Percentiles rank a stretch among this genome's conserved stretches.
Evolutionary conservation across 2,329 filamentous ascomycete species (phyloP).

Genomic region (Raffaelea arxii): DNA sequence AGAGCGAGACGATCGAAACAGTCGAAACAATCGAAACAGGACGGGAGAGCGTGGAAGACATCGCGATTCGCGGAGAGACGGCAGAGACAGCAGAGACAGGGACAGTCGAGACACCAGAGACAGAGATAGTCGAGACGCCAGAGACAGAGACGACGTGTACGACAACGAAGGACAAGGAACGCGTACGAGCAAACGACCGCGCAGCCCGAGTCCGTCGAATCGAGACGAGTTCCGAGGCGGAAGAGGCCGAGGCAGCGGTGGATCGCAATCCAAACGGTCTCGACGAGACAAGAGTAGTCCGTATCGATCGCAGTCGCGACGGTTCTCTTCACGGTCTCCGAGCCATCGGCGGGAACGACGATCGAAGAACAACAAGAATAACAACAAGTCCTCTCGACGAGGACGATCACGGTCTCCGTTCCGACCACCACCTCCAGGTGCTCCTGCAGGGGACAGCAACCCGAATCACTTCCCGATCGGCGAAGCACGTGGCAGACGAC

Average conservation of each 20-base stretch:
- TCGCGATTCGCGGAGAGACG: neutral
- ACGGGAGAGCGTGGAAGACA: neutral
- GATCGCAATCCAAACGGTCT: neutral
- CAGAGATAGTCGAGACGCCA: neutral
- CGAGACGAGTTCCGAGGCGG: neutral
- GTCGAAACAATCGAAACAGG: neutral
- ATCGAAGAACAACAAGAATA: conserved; percentile 12
- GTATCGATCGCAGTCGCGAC: neutral
- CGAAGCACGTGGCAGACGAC: conserved; percentile 13
- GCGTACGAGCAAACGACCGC: too few species aligned
- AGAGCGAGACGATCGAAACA: neutral
- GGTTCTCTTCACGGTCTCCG: conserved; percentile 2
- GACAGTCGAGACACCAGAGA: too few species aligned
- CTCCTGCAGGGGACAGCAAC: conserved; percentile 7
- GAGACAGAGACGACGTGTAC: neutral
- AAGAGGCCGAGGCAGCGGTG: neutral
- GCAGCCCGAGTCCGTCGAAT: neutral
- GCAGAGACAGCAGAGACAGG: too few species aligned
- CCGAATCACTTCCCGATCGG: conserved; percentile 11
- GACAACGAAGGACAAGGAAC: too few species aligned
- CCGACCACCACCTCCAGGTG: conserved; percentile 4
- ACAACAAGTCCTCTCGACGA: conserved; percentile 9
- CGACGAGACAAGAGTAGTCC: neutral
- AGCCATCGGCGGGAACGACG: neutral
- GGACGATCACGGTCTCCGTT: conserved; percentile 18